Conservation (phyloP, 2,329 filamentous ascomycete species). For the Penicillium sp. region DNA sequence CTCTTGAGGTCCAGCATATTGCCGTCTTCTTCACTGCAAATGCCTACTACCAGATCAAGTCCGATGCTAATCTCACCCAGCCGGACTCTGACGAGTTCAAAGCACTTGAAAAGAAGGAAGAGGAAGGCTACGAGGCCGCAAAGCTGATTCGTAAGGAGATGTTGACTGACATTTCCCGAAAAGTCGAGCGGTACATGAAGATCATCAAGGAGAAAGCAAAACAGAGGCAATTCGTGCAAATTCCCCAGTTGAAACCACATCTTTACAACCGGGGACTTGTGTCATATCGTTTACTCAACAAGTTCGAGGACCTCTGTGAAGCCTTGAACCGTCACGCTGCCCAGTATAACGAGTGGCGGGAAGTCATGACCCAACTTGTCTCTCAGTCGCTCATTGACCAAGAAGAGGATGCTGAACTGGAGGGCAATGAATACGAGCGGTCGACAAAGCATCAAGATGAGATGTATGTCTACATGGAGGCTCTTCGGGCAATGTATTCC, state of each 20-base stretch:
- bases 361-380: constrained; percentile 66
- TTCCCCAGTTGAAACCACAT: constrained; percentile 57
- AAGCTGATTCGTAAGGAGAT: constrained; percentile 75
- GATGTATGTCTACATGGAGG: constrained; percentile 79
- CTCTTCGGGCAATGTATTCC: constrained; percentile 67
- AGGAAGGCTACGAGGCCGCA: constrained; percentile 69
- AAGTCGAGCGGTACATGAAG: constrained; percentile 61
- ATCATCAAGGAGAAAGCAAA: constrained; percentile 53
- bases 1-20: constrained; percentile 75
- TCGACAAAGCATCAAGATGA: constrained; percentile 86
- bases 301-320: constrained; percentile 60
- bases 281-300: constrained; percentile 61
- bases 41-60: constrained; percentile 76
- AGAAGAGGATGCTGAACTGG: constrained; percentile 67
- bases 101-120: constrained; percentile 65
- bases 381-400: constrained; percentile 75
- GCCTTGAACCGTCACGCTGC: constrained; percentile 68
- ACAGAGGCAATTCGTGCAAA: constrained; percentile 55
- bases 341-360: constrained; percentile 69
- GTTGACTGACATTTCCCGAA: constrained; percentile 55
- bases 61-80: constrained; percentile 58
- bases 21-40: constrained; percentile 82
- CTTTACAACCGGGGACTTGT: constrained; percentile 65
- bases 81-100: constrained; percentile 65
- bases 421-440: constrained; percentile 84